phyloP scores from a whole-genome alignment of 169 alveolate species.

The Plasmodium yoelii region DNA sequence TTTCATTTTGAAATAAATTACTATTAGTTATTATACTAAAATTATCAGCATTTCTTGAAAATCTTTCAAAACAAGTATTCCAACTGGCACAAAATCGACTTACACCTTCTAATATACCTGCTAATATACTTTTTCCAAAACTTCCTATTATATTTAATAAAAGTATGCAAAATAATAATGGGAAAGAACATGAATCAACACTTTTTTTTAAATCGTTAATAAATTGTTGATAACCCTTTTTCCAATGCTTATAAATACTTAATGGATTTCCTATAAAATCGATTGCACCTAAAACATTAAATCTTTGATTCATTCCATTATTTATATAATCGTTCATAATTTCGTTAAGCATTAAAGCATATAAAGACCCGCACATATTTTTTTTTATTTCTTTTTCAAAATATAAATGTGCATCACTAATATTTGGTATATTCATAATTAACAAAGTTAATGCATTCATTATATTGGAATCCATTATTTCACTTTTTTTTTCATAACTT shows the following conservation, averaged over 20 bases:
- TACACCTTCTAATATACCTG: constrained; percentile 71
- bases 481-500: constrained; percentile 74
- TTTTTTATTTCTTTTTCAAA: constrained; percentile 61
- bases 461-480: constrained; percentile 70
- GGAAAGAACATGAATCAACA: constrained; percentile 71
- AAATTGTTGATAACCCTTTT: constrained; percentile 76
- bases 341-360: constrained; percentile 65
- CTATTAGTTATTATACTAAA: constrained; percentile 70
- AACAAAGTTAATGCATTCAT: constrained; percentile 62
- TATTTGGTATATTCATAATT: constrained; percentile 70
- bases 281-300: constrained; percentile 86
- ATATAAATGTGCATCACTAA: constrained; percentile 76
- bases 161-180: constrained; percentile 62
- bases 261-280: constrained; percentile 88
- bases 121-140: constrained; percentile 65
- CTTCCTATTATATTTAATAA: constrained; percentile 45
- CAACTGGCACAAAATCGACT: constrained; percentile 76
- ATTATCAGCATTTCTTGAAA: constrained; percentile 77
- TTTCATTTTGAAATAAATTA: constrained; percentile 78
- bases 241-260: constrained; percentile 84
- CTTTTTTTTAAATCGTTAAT: constrained; percentile 72
- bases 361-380: constrained; percentile 70
- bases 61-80: constrained; percentile 76
- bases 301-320: constrained; percentile 83
- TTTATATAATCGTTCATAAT: constrained; percentile 80